Percentiles rank a stretch among this genome's conserved stretches.
Evolutionary conservation across 768 basidiomycete species (phyloP).

Genomic region (Tylopilus vinaceipallidus): DNA sequence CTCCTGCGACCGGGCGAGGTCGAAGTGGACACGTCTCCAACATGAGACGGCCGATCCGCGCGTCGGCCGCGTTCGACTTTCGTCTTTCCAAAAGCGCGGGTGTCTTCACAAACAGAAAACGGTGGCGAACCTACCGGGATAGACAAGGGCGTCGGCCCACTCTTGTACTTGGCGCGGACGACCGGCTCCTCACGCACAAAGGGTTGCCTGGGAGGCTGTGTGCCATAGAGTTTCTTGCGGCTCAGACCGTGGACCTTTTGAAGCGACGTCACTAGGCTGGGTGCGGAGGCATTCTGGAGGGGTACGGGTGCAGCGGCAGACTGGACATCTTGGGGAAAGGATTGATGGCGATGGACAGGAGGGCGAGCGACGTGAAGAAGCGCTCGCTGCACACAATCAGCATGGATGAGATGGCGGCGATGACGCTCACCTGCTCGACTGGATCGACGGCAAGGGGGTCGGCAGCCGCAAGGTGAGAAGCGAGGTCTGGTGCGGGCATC

Average conservation of each 20-base stretch:
- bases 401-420: background rate
- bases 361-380: conserved; percentile 11
- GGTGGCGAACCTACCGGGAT: conserved; percentile 25
- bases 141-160: conserved; percentile 31
- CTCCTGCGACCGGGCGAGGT: conserved; percentile 38
- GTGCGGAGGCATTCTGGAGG: conserved; percentile 32
- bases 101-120: conserved; percentile 19
- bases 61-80: conserved; percentile 27
- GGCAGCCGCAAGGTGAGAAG: conserved; percentile 3
- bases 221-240: conserved; percentile 64
- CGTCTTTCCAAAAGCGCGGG: conserved; percentile 15
- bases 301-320: conserved; percentile 16
- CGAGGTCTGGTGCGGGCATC: background rate
- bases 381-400: conserved; percentile 12
- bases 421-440: conserved; percentile 13
- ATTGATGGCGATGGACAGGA: conserved; percentile 27
- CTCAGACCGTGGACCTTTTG: conserved; percentile 69
- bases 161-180: conserved; percentile 35
- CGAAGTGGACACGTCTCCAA: conserved; percentile 15
- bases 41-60: conserved; percentile 15
- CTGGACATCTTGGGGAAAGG: conserved; percentile 28
- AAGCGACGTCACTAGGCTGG: conserved; percentile 58
- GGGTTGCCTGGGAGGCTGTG: conserved; percentile 47
- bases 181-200: conserved; percentile 57
- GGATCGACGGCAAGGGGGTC: conserved; percentile 8